Evolutionary conservation across 306 rosid genomes (phyloP).

Genomic region (Ceratonia siliqua): DNA sequence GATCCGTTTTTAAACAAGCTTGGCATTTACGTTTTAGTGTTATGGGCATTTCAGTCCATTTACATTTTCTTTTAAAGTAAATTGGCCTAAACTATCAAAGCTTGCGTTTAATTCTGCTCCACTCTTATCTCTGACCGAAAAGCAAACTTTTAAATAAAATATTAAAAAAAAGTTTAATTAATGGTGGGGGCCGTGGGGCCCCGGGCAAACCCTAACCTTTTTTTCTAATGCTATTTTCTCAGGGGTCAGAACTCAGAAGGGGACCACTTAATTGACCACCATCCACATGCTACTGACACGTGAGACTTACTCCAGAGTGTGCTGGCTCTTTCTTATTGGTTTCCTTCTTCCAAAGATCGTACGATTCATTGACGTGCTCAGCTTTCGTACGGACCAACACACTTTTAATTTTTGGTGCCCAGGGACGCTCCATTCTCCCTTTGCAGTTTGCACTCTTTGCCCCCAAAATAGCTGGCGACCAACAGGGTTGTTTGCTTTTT

Average conservation of each 20-base stretch:
- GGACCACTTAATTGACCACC: not conserved
- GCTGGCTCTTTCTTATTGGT: slow-evolving; percentile 22
- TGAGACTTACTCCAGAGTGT: not conserved
- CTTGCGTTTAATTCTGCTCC: not conserved
- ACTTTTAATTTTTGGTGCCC: not conserved
- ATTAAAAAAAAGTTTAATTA: too few species aligned
- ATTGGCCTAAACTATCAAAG: not conserved
- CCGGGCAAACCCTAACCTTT: too few species aligned
- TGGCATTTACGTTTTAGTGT: too few species aligned
- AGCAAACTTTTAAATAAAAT: not conserved
- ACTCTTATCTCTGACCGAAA: not conserved
- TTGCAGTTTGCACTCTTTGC: slow-evolving; percentile 26
- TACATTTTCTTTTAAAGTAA: not conserved
- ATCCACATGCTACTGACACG: slow-evolving; percentile 29
- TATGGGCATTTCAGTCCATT: not conserved
- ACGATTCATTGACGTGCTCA: slow-evolving; percentile 20
- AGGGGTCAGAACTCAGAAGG: not conserved
- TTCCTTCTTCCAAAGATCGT: not conserved
- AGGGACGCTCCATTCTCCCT: not conserved
- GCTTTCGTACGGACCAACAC: slow-evolving; percentile 41
- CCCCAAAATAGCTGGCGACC: slow-evolving; percentile 60
- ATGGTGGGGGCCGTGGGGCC: too few species aligned
- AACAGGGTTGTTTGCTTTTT: slow-evolving; percentile 64
- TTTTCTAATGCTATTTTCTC: too few species aligned
- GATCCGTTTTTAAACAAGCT: too few species aligned